These are phyloP conservation scores for Paraconiothyrium sp. DNA, from an alignment of 2,329 filamentous ascomycete species.

Conservation along the genomic window DNA sequence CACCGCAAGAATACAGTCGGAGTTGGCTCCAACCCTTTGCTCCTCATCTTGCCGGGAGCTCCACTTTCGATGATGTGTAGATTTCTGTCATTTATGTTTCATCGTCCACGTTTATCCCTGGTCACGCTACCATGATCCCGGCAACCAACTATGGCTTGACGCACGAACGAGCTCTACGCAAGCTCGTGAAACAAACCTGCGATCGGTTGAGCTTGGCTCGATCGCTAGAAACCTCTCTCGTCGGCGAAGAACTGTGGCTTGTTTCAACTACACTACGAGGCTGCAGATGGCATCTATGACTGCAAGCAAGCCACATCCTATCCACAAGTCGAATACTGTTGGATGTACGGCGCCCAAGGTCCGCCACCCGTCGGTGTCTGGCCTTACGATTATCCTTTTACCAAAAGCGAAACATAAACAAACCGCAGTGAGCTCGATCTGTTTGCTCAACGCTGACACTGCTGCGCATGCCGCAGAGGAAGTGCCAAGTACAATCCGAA, in stretches of 20 bases:
- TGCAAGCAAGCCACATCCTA: neutral
- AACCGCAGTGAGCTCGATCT: neutral
- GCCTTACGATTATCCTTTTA: neutral
- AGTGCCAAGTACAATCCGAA: neutral
- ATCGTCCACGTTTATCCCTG: neutral
- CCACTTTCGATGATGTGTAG: neutral
- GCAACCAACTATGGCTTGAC: neutral
- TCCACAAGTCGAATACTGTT: neutral
- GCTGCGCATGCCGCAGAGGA: neutral
- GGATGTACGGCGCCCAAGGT: neutral
- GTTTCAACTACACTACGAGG: neutral
- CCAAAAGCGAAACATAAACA: neutral
- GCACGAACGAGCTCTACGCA: neutral
- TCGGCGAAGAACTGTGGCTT: conserved; percentile 2
- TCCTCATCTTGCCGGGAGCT: neutral
- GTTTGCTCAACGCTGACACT: neutral
- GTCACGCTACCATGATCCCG: neutral
- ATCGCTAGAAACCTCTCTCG: neutral
- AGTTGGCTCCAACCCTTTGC: too few species aligned
- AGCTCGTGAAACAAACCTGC: neutral
- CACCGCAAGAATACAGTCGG: neutral
- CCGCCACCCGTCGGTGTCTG: neutral
- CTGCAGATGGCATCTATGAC: neutral
- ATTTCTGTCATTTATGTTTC: neutral
- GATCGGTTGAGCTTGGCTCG: neutral